These are phyloP conservation scores for Hygrophorus pudorinus DNA, from an alignment of 768 basidiomycete genomes.

Conservation along the genomic window DNA sequence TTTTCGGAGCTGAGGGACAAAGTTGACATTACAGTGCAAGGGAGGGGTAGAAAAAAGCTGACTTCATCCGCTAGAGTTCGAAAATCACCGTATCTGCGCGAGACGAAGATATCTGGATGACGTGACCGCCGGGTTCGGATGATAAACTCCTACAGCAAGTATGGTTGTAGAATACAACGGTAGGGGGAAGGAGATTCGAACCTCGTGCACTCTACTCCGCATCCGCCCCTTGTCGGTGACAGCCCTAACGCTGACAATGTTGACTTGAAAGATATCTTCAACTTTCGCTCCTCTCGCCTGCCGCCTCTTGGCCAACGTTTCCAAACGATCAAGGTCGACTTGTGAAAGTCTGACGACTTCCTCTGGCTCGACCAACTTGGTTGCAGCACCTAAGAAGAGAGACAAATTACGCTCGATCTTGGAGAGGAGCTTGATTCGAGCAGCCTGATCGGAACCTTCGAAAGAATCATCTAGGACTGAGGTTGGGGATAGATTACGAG, in stretches of 20 bases:
- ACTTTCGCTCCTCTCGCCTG: constrained; percentile 36
- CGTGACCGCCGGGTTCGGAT: constrained; percentile 74
- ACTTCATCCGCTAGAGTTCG: constrained; percentile 81
- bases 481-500: constrained; percentile 63
- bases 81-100: constrained; percentile 93
- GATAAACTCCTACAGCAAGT: constrained; percentile 73
- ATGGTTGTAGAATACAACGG: constrained; percentile 6
- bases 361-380: constrained; percentile 76
- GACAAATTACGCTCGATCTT: constrained; percentile 81
- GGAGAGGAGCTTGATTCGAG: constrained; percentile 56
- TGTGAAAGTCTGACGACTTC: constrained; percentile 88
- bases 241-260: constrained; percentile 80
- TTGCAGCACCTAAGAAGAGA: constrained; percentile 72
- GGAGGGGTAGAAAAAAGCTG: constrained; percentile 9
- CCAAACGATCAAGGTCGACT: constrained; percentile 70
- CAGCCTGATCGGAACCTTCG: constrained; percentile 44
- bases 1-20: constrained; percentile 60
- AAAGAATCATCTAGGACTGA: constrained; percentile 47
- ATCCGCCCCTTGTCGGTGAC: constrained; percentile 80
- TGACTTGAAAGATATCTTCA: constrained; percentile 72
- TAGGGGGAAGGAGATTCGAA: constrained; percentile 25
- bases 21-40: constrained; percentile 2
- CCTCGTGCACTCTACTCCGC: constrained; percentile 81
- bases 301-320: constrained; percentile 57
- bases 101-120: constrained; percentile 74